Conservation (phyloP, 2,329 filamentous ascomycete genomes). For the Fusarium robinianum region DNA sequence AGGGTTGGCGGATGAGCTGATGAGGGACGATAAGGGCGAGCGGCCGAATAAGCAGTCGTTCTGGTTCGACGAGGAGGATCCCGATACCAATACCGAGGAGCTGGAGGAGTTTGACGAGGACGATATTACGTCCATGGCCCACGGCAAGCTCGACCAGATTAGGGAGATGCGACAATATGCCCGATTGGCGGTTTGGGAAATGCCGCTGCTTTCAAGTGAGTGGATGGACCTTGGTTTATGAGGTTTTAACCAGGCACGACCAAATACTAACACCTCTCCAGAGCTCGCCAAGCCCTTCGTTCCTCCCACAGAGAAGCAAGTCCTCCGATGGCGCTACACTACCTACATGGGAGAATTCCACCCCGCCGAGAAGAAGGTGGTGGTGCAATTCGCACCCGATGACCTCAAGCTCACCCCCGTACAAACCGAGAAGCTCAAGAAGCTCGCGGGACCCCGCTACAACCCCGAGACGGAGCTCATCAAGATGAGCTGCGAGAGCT, state of each 20-base stretch:
- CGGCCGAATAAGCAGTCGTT: slow-evolving; percentile 47
- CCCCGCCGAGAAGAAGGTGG: slow-evolving; percentile 90
- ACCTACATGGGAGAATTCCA: slow-evolving; percentile 94
- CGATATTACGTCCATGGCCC: slow-evolving; percentile 81
- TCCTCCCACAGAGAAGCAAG: slow-evolving; percentile 67
- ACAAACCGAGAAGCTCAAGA: slow-evolving; percentile 81
- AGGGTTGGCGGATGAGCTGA: slow-evolving; percentile 39
- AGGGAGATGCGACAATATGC: slow-evolving; percentile 88
- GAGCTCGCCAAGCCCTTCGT: slow-evolving; percentile 83
- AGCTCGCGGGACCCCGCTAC: slow-evolving; percentile 83
- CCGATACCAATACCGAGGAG: slow-evolving; percentile 55
- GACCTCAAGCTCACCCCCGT: slow-evolving; percentile 71
- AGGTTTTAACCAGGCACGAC: not conserved
- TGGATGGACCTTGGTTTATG: slow-evolving; percentile 24
- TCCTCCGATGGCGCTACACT: slow-evolving; percentile 94
- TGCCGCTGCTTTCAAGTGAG: slow-evolving; percentile 88
- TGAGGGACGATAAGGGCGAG: slow-evolving; percentile 39
- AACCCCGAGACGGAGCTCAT: slow-evolving; percentile 81
- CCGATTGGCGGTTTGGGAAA: slow-evolving; percentile 88
- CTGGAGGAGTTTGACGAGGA: slow-evolving; percentile 73
- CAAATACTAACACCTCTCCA: slow-evolving; percentile 45
- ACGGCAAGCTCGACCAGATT: slow-evolving; percentile 85
- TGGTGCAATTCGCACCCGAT: slow-evolving; percentile 80
- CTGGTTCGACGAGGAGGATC: slow-evolving; percentile 56
- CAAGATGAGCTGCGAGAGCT: slow-evolving; percentile 90